phyloP scores from a whole-genome alignment of 768 basidiomycete genomes.

The Hericium rajendrae region DNA sequence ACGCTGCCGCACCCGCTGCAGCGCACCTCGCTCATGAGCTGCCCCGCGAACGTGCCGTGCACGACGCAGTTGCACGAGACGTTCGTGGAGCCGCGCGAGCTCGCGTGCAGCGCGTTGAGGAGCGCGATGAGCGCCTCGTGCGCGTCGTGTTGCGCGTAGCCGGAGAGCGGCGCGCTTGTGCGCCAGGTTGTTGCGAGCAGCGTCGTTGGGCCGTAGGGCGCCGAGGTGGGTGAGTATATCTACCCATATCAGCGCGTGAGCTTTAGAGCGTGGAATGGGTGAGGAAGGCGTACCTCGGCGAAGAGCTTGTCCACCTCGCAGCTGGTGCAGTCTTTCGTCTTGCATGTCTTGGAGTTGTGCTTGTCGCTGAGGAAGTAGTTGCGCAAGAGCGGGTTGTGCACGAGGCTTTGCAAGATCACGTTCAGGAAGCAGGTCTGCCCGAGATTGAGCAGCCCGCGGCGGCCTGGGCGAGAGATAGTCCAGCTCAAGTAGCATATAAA shows the following conservation, averaged over 20 bases:
- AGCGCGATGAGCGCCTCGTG: slow-evolving; percentile 82
- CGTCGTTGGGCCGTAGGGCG: slow-evolving; percentile 71
- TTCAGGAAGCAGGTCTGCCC: slow-evolving; percentile 94
- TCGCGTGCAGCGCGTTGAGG: slow-evolving; percentile 80
- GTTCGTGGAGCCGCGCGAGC: slow-evolving; percentile 64
- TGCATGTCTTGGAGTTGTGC: slow-evolving; percentile 70
- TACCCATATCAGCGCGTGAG: slow-evolving; percentile 25
- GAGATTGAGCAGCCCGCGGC: slow-evolving; percentile 79
- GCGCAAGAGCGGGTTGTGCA: slow-evolving; percentile 82
- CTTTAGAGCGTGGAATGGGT: not conserved
- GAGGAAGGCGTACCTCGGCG: slow-evolving; percentile 40
- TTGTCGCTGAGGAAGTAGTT: slow-evolving; percentile 87
- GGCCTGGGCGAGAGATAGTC: too few relatives aligned
- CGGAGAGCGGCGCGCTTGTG: slow-evolving; percentile 68
- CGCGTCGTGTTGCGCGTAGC: slow-evolving; percentile 91
- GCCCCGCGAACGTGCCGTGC: slow-evolving; percentile 83
- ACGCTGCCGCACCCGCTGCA: slow-evolving; percentile 79
- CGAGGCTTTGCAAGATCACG: slow-evolving; percentile 79
- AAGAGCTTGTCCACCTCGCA: slow-evolving; percentile 92
- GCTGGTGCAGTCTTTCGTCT: slow-evolving; percentile 70
- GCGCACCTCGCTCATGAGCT: slow-evolving; percentile 79
- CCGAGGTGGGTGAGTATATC: slow-evolving; percentile 29
- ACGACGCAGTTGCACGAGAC: slow-evolving; percentile 84
- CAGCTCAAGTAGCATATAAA: too few relatives aligned
- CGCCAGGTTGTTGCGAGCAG: slow-evolving; percentile 84